Percentiles rank a stretch among this genome's conserved stretches.
Evolutionary conservation across 306 rosid species (phyloP).

Genomic region (Vigna trinervia): DNA sequence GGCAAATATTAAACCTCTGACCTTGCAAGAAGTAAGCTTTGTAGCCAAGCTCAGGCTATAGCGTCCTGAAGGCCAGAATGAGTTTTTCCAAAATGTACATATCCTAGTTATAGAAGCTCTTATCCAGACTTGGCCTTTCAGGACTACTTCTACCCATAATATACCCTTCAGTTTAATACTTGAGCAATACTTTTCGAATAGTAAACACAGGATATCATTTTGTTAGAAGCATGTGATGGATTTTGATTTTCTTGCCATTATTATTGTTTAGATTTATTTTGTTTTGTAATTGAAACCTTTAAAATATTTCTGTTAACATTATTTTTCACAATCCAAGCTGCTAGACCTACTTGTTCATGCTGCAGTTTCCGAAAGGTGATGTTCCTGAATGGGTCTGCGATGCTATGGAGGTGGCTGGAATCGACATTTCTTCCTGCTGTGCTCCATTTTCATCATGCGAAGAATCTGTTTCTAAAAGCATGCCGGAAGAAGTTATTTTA

Average conservation of each 20-base stretch:
- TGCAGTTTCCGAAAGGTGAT: slow-evolving; percentile 87
- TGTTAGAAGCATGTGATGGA: not conserved
- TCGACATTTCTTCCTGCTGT: slow-evolving; percentile 87
- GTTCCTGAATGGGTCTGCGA: slow-evolving; percentile 94
- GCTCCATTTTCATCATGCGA: slow-evolving; percentile 49
- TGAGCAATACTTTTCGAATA: not conserved
- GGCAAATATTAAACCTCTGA: not conserved
- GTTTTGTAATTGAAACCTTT: not conserved
- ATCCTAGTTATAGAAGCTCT: not conserved
- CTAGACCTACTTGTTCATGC: slow-evolving; percentile 26
- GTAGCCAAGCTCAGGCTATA: not conserved
- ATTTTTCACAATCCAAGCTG: slow-evolving; percentile 12
- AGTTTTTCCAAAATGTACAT: not conserved
- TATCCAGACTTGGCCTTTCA: not conserved
- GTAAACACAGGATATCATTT: not conserved
- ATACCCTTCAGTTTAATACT: not conserved
- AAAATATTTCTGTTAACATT: not conserved
- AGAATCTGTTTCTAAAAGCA: slow-evolving; percentile 37
- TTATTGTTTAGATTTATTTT: not conserved
- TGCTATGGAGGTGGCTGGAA: slow-evolving; percentile 98
- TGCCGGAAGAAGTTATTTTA: slow-evolving; percentile 15
- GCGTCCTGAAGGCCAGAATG: not conserved
- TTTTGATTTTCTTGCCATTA: not conserved
- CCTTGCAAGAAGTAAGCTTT: not conserved
- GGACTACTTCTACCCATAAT: not conserved